Evolutionary conservation across 257 asterid genomes (phyloP).

Genomic region (Datura wrightii): DNA sequence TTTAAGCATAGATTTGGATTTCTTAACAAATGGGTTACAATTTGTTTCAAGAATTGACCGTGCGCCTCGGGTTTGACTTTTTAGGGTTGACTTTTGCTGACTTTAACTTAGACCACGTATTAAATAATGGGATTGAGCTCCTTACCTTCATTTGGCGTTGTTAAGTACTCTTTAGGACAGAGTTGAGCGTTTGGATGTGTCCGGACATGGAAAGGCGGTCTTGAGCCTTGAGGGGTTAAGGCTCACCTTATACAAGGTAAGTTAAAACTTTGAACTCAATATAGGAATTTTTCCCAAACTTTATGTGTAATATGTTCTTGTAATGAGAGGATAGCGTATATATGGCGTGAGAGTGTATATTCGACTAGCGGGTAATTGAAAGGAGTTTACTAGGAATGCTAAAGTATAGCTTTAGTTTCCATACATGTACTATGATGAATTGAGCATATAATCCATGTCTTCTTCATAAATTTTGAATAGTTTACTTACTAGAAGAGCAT

Average conservation of each 20-base stretch:
- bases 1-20: not conserved
- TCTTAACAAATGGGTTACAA: not conserved
- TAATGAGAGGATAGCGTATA: not conserved
- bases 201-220: not conserved
- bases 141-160: not conserved
- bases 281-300: not conserved
- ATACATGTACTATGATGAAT: not conserved
- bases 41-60: not conserved
- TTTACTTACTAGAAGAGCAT: not conserved
- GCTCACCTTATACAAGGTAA: not conserved
- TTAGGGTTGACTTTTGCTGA: not conserved
- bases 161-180: not conserved
- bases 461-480: no score
- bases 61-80: not conserved
- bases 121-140: slow-evolving; percentile 6
- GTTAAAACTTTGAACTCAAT: not conserved
- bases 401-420: not conserved
- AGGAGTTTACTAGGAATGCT: not conserved
- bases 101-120: not conserved
- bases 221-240: not conserved
- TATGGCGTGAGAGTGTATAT: not conserved
- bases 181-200: not conserved
- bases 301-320: not conserved
- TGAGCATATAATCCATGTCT: not conserved
- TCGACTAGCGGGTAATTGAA: not conserved